Percentiles rank a stretch among this genome's conserved stretches.
phyloP scores from a whole-genome alignment of 441 rosid species.

The Mallotus japonicus region DNA sequence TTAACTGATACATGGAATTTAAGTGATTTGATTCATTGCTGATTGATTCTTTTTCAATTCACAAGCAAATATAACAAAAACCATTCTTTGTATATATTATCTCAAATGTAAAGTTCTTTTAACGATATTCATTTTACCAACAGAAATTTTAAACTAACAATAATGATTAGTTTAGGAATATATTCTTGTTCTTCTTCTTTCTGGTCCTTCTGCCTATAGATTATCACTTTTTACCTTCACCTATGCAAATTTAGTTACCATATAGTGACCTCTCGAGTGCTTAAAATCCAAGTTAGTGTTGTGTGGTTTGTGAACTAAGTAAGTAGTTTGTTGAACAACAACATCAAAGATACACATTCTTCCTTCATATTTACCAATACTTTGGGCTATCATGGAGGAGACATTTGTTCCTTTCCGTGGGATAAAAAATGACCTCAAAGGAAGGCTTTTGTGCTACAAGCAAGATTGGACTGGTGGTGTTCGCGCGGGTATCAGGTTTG shows the following conservation, averaged over 20 bases:
- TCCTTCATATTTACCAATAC: constrained; percentile 17
- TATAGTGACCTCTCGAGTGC: constrained; percentile 58
- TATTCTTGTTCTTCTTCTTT: constrained; percentile 12
- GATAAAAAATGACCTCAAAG: constrained; percentile 70
- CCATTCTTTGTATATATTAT: constrained; percentile 36
- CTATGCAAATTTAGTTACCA: constrained; percentile 38
- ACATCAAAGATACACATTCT: background rate
- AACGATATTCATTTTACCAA: constrained; percentile 20
- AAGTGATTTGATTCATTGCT: constrained; percentile 34
- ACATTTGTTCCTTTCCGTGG: constrained; percentile 83
- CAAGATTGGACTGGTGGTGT: constrained; percentile 77
- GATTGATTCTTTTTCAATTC: constrained; percentile 40
- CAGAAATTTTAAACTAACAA: constrained; percentile 22
- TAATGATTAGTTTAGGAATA: constrained; percentile 27
- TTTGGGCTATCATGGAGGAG: constrained; percentile 61
- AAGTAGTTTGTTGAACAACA: constrained; percentile 9
- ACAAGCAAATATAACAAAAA: constrained; percentile 23
- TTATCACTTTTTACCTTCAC: constrained; percentile 22
- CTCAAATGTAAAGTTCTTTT: constrained; percentile 35
- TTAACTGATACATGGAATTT: constrained; percentile 23
- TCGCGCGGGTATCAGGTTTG: constrained; percentile 70
- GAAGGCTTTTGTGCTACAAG: constrained; percentile 70
- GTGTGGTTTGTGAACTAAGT: constrained; percentile 27
- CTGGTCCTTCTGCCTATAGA: constrained; percentile 13
- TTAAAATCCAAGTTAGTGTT: constrained; percentile 25